Percentiles rank a stretch among this genome's conserved stretches.
These are phyloP conservation scores for Tremellales sp. DNA, from an alignment of 1,284 basidiomycete species.

Conservation along the genomic window DNA sequence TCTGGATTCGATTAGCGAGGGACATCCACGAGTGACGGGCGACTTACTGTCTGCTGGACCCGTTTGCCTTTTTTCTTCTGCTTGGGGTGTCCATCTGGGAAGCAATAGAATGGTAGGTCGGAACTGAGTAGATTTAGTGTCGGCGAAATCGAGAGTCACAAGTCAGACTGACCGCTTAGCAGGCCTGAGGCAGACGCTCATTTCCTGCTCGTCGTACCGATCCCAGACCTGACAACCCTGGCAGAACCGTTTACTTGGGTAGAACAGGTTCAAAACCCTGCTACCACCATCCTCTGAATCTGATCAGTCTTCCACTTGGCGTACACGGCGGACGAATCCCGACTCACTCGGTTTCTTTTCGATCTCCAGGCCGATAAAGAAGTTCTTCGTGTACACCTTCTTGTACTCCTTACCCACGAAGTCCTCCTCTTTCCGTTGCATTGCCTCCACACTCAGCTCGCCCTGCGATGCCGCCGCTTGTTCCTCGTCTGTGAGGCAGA, in stretches of 20 bases:
- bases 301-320: constrained; percentile 15
- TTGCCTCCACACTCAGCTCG: constrained; percentile 68
- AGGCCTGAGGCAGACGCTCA: constrained; percentile 92
- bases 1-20: constrained; percentile 10
- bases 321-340: neutral
- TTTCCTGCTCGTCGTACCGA: constrained; percentile 83
- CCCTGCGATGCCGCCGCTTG: constrained; percentile 85
- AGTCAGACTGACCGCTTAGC: constrained; percentile 74
- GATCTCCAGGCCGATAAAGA: constrained; percentile 92
- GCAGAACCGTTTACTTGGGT: constrained; percentile 94
- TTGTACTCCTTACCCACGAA: constrained; percentile 72
- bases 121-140: constrained; percentile 24
- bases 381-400: constrained; percentile 85
- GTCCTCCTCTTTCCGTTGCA: constrained; percentile 72
- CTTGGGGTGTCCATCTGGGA: constrained; percentile 42
- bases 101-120: constrained; percentile 40
- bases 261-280: constrained; percentile 89
- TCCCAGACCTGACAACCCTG: constrained; percentile 95
- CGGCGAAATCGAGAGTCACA: neutral
- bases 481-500: constrained; percentile 82
- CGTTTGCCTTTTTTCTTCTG: constrained; percentile 44
- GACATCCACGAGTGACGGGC: neutral
- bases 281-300: constrained; percentile 39
- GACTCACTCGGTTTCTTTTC: constrained; percentile 81
- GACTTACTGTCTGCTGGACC: constrained; percentile 32